These are phyloP conservation scores for Bathelium albidoporum DNA, from an alignment of 495 filamentous ascomycete genomes.

Conservation along the genomic window DNA sequence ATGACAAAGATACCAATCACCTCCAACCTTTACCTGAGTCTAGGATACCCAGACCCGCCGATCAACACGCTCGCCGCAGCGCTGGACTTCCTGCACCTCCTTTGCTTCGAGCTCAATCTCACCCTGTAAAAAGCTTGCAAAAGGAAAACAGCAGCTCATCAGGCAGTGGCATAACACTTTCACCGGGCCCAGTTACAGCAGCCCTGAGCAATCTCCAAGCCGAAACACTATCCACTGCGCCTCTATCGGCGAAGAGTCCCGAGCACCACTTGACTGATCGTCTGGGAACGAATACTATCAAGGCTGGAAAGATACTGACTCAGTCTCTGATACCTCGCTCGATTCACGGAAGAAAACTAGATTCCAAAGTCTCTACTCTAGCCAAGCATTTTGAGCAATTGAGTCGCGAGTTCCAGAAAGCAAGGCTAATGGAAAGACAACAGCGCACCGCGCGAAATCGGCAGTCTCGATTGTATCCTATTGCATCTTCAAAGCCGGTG, in stretches of 20 bases:
- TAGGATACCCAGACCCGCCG: constrained; percentile 5
- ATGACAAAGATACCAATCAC: not conserved
- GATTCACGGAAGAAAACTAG: constrained; percentile 52
- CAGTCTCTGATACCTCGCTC: constrained; percentile 79
- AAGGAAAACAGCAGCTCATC: constrained; percentile 4
- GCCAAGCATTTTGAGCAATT: constrained; percentile 95
- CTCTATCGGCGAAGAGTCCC: too few relatives aligned
- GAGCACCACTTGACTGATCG: not conserved
- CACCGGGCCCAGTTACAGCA: constrained; percentile 1
- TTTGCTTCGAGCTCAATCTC: constrained; percentile 13
- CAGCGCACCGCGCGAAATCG: constrained; percentile 72
- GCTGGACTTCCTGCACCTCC: constrained; percentile 7
- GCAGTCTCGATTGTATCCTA: constrained; percentile 72
- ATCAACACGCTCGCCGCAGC: constrained; percentile 9
- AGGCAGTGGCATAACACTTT: not conserved
- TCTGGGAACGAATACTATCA: constrained; percentile 7
- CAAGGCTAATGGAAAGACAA: constrained; percentile 73
- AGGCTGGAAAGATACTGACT: constrained; percentile 15
- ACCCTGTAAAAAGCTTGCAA: constrained; percentile 8
- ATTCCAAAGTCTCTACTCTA: constrained; percentile 71
- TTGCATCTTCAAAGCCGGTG: constrained; percentile 86
- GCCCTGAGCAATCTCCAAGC: not conserved
- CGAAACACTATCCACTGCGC: too few relatives aligned
- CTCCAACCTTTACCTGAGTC: constrained; percentile 2
- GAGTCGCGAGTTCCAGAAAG: constrained; percentile 92